phyloP scores from a whole-genome alignment of 106 monocot species.

The Platanthera zijinensis region DNA sequence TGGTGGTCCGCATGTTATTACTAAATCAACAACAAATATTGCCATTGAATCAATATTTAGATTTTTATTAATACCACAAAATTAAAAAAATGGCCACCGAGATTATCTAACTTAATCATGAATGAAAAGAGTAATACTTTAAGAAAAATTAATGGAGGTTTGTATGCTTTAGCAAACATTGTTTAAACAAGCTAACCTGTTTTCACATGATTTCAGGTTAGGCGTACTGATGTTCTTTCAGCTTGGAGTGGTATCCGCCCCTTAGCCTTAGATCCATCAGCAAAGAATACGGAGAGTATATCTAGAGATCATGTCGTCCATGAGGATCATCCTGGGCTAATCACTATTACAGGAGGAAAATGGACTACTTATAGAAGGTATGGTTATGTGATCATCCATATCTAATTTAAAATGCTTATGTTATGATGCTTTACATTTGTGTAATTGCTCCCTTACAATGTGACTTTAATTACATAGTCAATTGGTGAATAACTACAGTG shows the following conservation, averaged over 20 bases:
- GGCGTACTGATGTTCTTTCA: constrained; percentile 94
- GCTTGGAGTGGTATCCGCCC: constrained; percentile 99
- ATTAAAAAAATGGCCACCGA: not conserved
- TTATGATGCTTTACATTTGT: not conserved
- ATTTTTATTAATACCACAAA: not conserved
- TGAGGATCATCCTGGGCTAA: constrained; percentile 89
- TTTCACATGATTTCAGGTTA: constrained; percentile 40
- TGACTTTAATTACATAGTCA: not conserved
- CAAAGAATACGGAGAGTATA: constrained; percentile 93
- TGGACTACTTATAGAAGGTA: constrained; percentile 96
- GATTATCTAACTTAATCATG: not conserved
- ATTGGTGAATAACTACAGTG: not conserved
- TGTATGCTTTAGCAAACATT: not conserved
- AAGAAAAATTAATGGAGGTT: not conserved
- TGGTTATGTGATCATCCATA: not conserved
- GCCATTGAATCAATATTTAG: not conserved
- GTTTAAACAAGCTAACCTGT: not conserved
- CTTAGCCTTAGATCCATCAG: constrained; percentile 80
- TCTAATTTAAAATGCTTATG: not conserved
- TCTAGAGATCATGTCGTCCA: constrained; percentile 93
- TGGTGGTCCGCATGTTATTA: not conserved
- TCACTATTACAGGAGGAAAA: constrained; percentile 98
- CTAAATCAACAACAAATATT: not conserved
- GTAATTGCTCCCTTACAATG: not conserved
- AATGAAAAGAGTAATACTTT: not conserved